A percentile compares a stretch with the other conserved stretches of the same genome.
Evolutionary conservation across 768 basidiomycete genomes (phyloP).

Genomic region (Lentinula sp.): DNA sequence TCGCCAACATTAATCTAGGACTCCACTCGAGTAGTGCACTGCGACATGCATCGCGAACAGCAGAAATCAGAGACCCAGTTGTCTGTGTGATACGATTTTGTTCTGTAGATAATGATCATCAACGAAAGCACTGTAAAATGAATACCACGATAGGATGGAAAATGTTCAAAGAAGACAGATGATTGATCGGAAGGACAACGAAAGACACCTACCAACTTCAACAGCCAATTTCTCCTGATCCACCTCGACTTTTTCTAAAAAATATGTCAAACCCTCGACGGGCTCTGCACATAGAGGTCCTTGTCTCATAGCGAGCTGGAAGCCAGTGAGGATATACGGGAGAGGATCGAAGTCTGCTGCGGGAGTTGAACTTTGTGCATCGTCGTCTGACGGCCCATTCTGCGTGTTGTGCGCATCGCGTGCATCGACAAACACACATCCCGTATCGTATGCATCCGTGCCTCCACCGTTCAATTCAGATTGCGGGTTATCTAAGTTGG

Average conservation of each 20-base stretch:
- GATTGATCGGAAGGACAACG: neutral
- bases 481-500: neutral
- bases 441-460: neutral
- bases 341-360: conserved; percentile 49
- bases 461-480: neutral
- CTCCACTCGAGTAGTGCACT: conserved; percentile 95
- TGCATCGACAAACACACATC: conserved; percentile 76
- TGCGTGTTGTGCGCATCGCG: conserved; percentile 8
- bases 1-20: conserved; percentile 91
- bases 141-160: too few relatives aligned
- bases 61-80: conserved; percentile 85
- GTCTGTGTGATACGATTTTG: conserved; percentile 80
- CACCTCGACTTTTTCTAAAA: conserved; percentile 72
- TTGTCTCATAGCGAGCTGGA: conserved; percentile 91
- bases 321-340: conserved; percentile 72
- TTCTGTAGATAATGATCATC: conserved; percentile 32
- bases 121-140: too few relatives aligned
- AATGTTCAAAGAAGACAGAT: too few relatives aligned
- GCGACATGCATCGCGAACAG: conserved; percentile 84
- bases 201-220: conserved; percentile 50
- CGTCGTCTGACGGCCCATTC: conserved; percentile 20
- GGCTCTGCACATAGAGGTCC: conserved; percentile 96
- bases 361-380: conserved; percentile 47
- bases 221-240: conserved; percentile 53
- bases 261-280: conserved; percentile 87